These are phyloP conservation scores for Cyphellophora europaea DNA, from an alignment of 2,329 filamentous ascomycete species.

Conservation along the genomic window DNA sequence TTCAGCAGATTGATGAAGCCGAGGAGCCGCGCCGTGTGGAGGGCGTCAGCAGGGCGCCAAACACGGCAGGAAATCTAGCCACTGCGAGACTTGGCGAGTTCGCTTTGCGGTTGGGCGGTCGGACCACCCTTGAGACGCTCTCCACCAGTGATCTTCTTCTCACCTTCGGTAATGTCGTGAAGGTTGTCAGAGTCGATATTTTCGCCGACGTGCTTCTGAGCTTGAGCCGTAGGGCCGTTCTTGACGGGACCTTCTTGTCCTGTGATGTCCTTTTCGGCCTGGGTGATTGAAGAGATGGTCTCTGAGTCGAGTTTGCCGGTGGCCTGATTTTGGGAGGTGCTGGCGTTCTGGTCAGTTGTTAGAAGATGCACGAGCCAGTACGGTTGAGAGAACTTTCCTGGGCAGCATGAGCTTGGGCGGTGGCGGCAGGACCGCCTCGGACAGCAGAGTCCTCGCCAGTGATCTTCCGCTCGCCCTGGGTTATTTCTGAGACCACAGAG, in stretches of 20 bases:
- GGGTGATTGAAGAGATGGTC: constrained; percentile 31
- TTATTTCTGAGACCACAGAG: constrained; percentile 30
- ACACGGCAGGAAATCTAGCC: constrained; percentile 1
- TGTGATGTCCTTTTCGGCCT: constrained; percentile 30
- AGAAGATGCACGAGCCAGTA: background rate
- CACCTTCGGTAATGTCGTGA: constrained; percentile 32
- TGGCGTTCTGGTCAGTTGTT: background rate
- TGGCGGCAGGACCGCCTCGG: constrained; percentile 2
- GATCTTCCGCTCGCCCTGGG: constrained; percentile 29
- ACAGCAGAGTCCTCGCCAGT: constrained; percentile 21
- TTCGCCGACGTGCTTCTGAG: constrained; percentile 29
- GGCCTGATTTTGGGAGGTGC: background rate
- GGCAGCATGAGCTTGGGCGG: constrained; percentile 1
- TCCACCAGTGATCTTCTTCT: constrained; percentile 29
- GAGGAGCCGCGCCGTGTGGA: too few species aligned
- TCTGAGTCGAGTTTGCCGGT: constrained; percentile 11
- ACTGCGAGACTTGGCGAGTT: constrained; percentile 7
- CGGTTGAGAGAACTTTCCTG: too few species aligned
- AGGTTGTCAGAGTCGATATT: constrained; percentile 25
- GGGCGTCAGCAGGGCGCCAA: too few species aligned
- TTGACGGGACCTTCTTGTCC: constrained; percentile 25
- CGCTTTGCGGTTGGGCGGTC: constrained; percentile 28
- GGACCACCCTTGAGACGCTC: constrained; percentile 28
- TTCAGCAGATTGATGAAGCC: too few species aligned
- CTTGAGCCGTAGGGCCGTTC: constrained; percentile 32